Evolutionary conservation across 148 eudicot species (phyloP), one percentile per base, ranked within the genome.

Genomic region (Nepenthes mirabilis): DNA sequence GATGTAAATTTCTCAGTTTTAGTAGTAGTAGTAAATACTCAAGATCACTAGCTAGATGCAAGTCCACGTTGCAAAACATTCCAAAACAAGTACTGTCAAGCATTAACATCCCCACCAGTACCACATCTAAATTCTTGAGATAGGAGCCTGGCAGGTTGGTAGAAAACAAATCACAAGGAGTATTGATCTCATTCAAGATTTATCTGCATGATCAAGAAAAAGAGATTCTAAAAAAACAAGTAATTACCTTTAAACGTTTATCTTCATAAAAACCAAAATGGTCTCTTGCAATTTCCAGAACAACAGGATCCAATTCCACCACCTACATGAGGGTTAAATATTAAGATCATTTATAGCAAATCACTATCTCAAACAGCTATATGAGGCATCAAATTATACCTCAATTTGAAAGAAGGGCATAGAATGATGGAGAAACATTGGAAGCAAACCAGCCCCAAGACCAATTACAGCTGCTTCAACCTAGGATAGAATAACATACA

Each of bases 361-460:
- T 67, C 51, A 56, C 11, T 35, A 37, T 56, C 50, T 45, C 43
- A 14, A 63, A 52, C 34, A 63, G 43, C 7, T 14, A 58, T n/a
- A 64, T 34, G 13, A 53, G 50, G 43, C 56, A 68, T 47, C 51
- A 63, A 43, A 60, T 37, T 67, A 12, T 79, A 93, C 98, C 91
- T 93, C 82, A 50, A 86, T 49, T 52, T 61, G 74, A 60, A 86
- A 62, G 69, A 76, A 58, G 23, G 85, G 80, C 69, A 93, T 74
- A 71, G 75, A 79, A 8, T 70, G 64, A 58, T 69, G 88, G 59
- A 93, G 88, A 80, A 88, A 86, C 91, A 83, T 86, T 14, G 96
- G 96, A 72, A 93, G 96, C 59, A 93, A 59, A 55, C 99, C 99
- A 58, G 99, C 99, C 69, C 99, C 96, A 60, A 93, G 95, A 72